Base-by-base conservation (phyloP, 2,329 filamentous ascomycete genomes). In the Aspergillus viridinutans region DNA sequence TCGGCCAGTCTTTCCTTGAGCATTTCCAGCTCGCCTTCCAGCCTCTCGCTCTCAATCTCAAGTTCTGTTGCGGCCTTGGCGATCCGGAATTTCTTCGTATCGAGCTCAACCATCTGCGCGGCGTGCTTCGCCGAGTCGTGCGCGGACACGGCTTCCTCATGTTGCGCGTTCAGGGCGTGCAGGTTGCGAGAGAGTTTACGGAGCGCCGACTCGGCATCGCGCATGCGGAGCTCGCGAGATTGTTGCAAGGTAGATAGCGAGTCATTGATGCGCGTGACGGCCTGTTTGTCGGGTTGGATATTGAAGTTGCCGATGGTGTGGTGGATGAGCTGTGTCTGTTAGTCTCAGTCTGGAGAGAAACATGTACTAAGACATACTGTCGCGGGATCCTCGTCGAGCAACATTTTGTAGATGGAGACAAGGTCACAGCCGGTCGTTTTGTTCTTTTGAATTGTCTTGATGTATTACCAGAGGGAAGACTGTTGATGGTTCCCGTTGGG, bases 301-400 rank as follows among this genome's bases (percentile, higher is more conserved):
- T 96, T 94, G 85, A 99, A 99, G 81, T 97, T 96, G 67, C 87
- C 83, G 69, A 95, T 89, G 45, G 92, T 96, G 78, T 95, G 89
- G 71, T 88, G 84, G 78, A 99, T 96, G 70, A 97, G 88, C 90
- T 94, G 74, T 10, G 5, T 43, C 47, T 42, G 56, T 60, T 49
- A 62, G 57, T 48, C 52, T 53, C 2, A 23, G 23, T 45, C 7
- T 29, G 8, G 4, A 7, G 1, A 3, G 10, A 38, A 38, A 3
- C 1, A 6, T 17, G 21, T 2, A 7, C 4, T 7, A 35, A 32
- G 3, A 71, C 84, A 59, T 85, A 95, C 91, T 48, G 87, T 88
- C 48, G 90, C 90, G 64, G 92, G 93, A 74, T 94, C 90, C 79
- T 97, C 92, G 77, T 96, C 90, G 77, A 97, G 90, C 73, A 97